phyloP scores from a whole-genome alignment of 2,329 filamentous ascomycete species.

The Hymenoscyphus infarciens region DNA sequence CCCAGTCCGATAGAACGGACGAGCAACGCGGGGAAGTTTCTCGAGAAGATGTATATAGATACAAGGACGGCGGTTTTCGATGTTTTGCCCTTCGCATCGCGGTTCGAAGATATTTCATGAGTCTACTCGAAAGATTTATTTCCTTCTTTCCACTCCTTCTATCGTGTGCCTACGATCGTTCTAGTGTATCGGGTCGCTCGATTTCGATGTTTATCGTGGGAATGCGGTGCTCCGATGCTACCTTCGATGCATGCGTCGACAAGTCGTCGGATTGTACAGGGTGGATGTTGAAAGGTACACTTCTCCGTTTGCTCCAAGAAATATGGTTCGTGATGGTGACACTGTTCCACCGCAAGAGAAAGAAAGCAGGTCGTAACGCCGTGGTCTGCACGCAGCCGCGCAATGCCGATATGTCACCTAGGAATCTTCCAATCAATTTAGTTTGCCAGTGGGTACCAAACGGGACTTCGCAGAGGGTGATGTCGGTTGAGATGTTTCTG shows the following conservation, averaged over 20 bases:
- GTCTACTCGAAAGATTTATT: constrained; percentile 53
- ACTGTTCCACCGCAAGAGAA: constrained; percentile 21
- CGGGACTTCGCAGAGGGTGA: constrained; percentile 28
- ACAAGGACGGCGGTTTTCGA: constrained; percentile 33
- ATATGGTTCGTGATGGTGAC: constrained; percentile 14
- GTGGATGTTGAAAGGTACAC: constrained; percentile 10
- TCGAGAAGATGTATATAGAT: constrained; percentile 27
- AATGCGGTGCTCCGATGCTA: constrained; percentile 19
- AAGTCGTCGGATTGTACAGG: constrained; percentile 22
- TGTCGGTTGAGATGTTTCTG: constrained; percentile 31
- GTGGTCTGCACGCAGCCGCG: constrained; percentile 31
- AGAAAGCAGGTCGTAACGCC: constrained; percentile 30
- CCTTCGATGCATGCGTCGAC: constrained; percentile 27
- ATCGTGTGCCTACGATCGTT: not conserved
- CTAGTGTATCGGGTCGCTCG: not conserved
- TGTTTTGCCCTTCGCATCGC: constrained; percentile 37
- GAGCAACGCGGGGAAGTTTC: constrained; percentile 34
- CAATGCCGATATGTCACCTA: constrained; percentile 26
- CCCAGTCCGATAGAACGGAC: constrained; percentile 38
- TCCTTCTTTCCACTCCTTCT: constrained; percentile 9
- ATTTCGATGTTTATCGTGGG: constrained; percentile 14
- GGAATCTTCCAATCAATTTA: constrained; percentile 24
- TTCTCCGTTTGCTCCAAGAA: constrained; percentile 25
- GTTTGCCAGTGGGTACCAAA: constrained; percentile 19
- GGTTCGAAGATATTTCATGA: constrained; percentile 38